Evolutionary conservation across 1,284 basidiomycete genomes (phyloP).

Genomic region (Fistulinella cinereoalba): DNA sequence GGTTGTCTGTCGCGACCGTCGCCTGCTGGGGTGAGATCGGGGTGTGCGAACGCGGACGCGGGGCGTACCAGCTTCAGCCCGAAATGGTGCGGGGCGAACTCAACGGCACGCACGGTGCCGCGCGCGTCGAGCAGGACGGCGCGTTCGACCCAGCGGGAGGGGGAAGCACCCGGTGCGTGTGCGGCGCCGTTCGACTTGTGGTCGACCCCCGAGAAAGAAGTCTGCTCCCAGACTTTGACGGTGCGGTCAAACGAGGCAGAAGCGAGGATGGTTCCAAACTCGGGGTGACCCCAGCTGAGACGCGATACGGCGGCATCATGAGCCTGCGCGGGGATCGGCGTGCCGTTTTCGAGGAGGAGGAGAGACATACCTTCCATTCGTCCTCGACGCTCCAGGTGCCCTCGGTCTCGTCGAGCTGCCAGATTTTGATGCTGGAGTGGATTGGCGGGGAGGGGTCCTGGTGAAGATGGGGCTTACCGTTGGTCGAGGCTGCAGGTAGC

Average conservation of each 20-base stretch:
- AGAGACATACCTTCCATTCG: constrained; percentile 77
- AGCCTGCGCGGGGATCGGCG: constrained; percentile 49
- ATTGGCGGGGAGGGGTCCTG: constrained; percentile 6
- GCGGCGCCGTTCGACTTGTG: constrained; percentile 31
- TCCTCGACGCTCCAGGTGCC: constrained; percentile 75
- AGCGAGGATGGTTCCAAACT: constrained; percentile 82
- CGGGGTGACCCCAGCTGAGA: constrained; percentile 86
- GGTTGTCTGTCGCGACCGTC: constrained; percentile 81
- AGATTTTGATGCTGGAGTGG: constrained; percentile 67
- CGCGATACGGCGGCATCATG: constrained; percentile 85
- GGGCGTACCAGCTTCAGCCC: constrained; percentile 78
- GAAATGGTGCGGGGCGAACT: constrained; percentile 83
- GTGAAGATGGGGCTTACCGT: constrained; percentile 42
- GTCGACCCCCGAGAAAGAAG: constrained; percentile 35
- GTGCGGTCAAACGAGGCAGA: constrained; percentile 86
- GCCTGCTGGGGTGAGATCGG: constrained; percentile 48
- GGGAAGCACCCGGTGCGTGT: constrained; percentile 25
- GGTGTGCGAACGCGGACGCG: not conserved
- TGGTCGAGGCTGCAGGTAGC: constrained; percentile 79
- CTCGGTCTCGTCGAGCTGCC: constrained; percentile 66
- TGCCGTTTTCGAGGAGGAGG: not conserved
- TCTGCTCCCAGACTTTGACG: constrained; percentile 87
- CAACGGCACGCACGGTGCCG: constrained; percentile 79
- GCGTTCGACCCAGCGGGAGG: constrained; percentile 70
- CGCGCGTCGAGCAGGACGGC: constrained; percentile 78